Percentiles rank a stretch among this genome's conserved stretches.
These are phyloP conservation scores for Diddensiella santjacobensis DNA, from an alignment of 805 yeast species.

Conservation along the genomic window DNA sequence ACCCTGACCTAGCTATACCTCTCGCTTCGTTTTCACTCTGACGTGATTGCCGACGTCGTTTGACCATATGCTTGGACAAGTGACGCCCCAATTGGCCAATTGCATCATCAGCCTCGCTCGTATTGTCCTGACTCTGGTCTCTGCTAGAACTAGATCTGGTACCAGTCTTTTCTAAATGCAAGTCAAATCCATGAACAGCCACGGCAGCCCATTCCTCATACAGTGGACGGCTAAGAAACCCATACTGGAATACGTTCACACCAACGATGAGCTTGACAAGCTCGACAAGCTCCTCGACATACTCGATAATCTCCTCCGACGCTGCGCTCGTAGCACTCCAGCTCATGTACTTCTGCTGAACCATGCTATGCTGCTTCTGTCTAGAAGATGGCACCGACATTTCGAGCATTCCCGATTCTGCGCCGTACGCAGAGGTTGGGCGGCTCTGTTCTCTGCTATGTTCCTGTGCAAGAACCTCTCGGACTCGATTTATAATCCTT, in stretches of 20 bases:
- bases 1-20: background rate
- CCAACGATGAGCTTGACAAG: conserved; percentile 45
- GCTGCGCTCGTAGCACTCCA: conserved; percentile 54
- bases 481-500: conserved; percentile 42
- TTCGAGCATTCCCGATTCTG: conserved; percentile 3
- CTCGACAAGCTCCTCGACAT: conserved; percentile 44
- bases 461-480: conserved; percentile 33
- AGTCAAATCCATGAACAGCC: conserved; percentile 5
- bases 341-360: conserved; percentile 38
- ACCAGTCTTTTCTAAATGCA: background rate
- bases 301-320: conserved; percentile 47
- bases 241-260: conserved; percentile 47
- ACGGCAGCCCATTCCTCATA: conserved; percentile 19
- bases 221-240: conserved; percentile 47
- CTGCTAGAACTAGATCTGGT: background rate
- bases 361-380: conserved; percentile 25
- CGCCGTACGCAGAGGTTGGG: background rate
- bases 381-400: background rate
- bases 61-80: background rate
- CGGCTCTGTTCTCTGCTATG: background rate
- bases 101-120: background rate
- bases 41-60: background rate
- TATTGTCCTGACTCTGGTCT: background rate
- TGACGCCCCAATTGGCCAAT: background rate
- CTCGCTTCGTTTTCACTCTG: background rate